These are phyloP conservation scores for Nephelium lappaceum DNA, from an alignment of 345 rosid species.

Conservation along the genomic window DNA sequence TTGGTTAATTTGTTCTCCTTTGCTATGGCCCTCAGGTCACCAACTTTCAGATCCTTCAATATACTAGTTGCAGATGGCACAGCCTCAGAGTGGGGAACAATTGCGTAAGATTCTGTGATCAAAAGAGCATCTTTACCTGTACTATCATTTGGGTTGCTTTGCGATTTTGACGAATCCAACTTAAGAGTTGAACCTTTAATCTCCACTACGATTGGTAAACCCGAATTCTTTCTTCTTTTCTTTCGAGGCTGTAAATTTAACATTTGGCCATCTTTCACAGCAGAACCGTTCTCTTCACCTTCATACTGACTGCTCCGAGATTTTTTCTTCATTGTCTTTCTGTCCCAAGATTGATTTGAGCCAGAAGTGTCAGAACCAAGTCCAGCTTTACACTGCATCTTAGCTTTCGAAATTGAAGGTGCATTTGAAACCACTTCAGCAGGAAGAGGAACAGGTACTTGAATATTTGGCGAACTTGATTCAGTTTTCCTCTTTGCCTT, in stretches of 20 bases:
- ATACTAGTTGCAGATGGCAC: conserved; percentile 20
- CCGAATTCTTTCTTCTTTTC: conserved; percentile 23
- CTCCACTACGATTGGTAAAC: conserved; percentile 22
- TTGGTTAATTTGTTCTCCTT: conserved; percentile 43
- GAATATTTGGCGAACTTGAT: conserved; percentile 15
- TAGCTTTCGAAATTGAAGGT: conserved; percentile 30
- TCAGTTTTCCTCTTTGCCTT: conserved; percentile 34
- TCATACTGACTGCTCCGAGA: conserved; percentile 20
- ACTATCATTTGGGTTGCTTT: conserved; percentile 13
- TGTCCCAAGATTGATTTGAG: conserved; percentile 25
- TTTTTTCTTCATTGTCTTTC: conserved; percentile 35
- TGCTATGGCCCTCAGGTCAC: conserved; percentile 57
- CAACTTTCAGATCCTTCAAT: conserved; percentile 47
- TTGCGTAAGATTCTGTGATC: conserved; percentile 12
- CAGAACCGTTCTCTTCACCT: conserved; percentile 19
- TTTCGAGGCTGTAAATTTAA: conserved; percentile 23
- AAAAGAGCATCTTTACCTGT: conserved; percentile 24
- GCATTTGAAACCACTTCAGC: conserved; percentile 23
- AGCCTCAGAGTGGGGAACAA: conserved; percentile 27
- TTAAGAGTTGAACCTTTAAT: conserved; percentile 26
- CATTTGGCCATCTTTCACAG: conserved; percentile 16
- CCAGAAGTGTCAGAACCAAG: conserved; percentile 14
- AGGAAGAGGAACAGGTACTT: conserved; percentile 27
- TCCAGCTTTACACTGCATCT: conserved; percentile 26
- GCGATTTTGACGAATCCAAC: conserved; percentile 28